Conservation (phyloP, 768 basidiomycete genomes). For the Exsudoporus frostii region DNA sequence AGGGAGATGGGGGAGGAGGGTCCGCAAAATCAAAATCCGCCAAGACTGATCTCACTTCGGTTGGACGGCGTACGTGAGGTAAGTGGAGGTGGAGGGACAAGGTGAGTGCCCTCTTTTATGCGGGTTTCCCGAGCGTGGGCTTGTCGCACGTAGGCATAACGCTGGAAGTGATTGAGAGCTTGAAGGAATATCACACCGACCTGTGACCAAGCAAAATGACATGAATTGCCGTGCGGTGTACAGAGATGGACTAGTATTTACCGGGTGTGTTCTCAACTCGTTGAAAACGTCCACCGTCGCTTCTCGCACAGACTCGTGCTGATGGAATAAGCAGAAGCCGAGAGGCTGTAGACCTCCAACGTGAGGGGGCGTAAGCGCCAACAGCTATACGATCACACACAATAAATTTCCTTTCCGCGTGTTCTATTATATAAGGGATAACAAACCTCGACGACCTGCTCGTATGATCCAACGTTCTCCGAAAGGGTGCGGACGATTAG, state of each 20-base stretch:
- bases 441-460: constrained; percentile 84
- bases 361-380: constrained; percentile 72
- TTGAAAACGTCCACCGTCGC: constrained; percentile 82
- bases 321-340: constrained; percentile 90
- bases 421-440: background rate
- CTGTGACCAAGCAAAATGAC: constrained; percentile 36
- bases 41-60: constrained; percentile 43
- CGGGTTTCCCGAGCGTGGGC: constrained; percentile 62
- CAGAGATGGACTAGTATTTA: constrained; percentile 37
- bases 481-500: constrained; percentile 73
- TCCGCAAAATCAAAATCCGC: constrained; percentile 27
- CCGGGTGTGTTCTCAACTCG: constrained; percentile 71
- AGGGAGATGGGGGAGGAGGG: background rate
- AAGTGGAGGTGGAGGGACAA: constrained; percentile 31
- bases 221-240: background rate
- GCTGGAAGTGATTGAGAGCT: constrained; percentile 83
- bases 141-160: constrained; percentile 82
- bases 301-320: constrained; percentile 70
- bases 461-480: constrained; percentile 72
- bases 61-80: constrained; percentile 43
- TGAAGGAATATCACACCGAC: constrained; percentile 77
- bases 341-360: constrained; percentile 81
- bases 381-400: constrained; percentile 49
- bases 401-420: background rate
- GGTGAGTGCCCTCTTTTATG: constrained; percentile 32